These are phyloP conservation scores for Hyaloscypha variabilis DNA, from an alignment of 495 filamentous ascomycete species.

Conservation along the genomic window DNA sequence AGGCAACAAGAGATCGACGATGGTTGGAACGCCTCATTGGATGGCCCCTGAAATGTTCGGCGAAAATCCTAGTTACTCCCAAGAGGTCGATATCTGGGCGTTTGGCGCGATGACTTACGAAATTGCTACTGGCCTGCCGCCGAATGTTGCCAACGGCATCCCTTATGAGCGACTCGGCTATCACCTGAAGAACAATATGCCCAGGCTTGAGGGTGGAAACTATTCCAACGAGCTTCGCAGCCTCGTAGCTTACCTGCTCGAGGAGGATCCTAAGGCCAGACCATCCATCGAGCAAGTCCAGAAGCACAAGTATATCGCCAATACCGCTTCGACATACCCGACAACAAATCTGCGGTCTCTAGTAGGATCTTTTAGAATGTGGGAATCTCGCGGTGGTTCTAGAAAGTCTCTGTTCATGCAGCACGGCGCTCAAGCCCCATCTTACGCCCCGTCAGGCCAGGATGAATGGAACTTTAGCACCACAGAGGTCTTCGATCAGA, in stretches of 20 bases:
- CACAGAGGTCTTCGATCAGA: constrained; percentile 78
- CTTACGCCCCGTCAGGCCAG: constrained; percentile 35
- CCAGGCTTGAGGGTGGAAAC: constrained; percentile 73
- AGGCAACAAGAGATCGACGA: constrained; percentile 83
- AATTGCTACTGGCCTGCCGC: constrained; percentile 87
- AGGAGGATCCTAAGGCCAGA: constrained; percentile 71
- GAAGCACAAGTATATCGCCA: constrained; percentile 62
- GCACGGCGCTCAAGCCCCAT: constrained; percentile 69
- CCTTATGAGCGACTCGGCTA: constrained; percentile 55
- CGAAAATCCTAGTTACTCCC: constrained; percentile 56
- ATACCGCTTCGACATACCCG: constrained; percentile 70
- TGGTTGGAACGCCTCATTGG: constrained; percentile 95
- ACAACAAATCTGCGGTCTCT: constrained; percentile 69
- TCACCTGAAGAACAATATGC: constrained; percentile 61
- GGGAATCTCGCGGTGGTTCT: constrained; percentile 84
- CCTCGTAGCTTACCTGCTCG: constrained; percentile 78
- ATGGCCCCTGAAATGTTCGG: constrained; percentile 91
- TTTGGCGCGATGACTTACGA: constrained; percentile 91
- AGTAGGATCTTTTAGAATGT: constrained; percentile 78
- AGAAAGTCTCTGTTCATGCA: constrained; percentile 80
- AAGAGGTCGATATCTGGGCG: constrained; percentile 91
- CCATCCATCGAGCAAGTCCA: constrained; percentile 72
- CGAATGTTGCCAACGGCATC: constrained; percentile 58
- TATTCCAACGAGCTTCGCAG: constrained; percentile 77
- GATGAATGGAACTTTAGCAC: constrained; percentile 95